These are phyloP conservation scores for Thinopyrum elongatum DNA, from an alignment of 176 grass and related monocot genomes.

Conservation along the genomic window DNA sequence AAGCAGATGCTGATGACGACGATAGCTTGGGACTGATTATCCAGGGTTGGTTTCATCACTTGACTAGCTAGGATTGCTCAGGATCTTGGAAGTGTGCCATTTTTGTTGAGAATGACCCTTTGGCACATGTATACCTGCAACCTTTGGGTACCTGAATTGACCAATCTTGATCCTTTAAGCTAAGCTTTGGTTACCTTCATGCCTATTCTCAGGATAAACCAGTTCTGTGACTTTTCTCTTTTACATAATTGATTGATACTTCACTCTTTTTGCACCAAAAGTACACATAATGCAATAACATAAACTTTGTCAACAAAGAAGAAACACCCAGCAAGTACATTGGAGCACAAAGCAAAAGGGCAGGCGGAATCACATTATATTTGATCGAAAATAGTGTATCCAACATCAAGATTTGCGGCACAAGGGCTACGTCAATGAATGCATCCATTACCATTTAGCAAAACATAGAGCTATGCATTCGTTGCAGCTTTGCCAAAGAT, in stretches of 20 bases:
- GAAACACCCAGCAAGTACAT: not conserved
- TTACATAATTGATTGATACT: not conserved
- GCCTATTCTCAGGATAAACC: not conserved
- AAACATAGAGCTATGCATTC: not conserved
- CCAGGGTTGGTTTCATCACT: not conserved
- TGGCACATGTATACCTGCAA: conserved; percentile 19
- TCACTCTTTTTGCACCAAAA: not conserved
- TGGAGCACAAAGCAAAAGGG: not conserved
- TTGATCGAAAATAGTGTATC: not conserved
- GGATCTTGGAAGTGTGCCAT: not conserved
- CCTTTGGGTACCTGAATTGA: not conserved
- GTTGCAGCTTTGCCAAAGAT: not conserved
- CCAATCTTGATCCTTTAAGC: not conserved
- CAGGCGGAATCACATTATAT: not conserved
- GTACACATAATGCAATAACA: not conserved
- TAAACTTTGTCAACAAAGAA: not conserved
- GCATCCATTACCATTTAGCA: not conserved
- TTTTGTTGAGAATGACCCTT: not conserved
- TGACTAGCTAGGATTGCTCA: not conserved
- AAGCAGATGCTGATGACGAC: conserved; percentile 54
- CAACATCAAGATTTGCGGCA: not conserved
- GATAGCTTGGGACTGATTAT: conserved; percentile 26
- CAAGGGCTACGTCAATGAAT: not conserved
- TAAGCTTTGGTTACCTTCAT: not conserved
- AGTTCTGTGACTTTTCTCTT: not conserved